Base-by-base conservation (phyloP, 2,329 filamentous ascomycete genomes). In the Magnaporthiopsis incrustans region DNA sequence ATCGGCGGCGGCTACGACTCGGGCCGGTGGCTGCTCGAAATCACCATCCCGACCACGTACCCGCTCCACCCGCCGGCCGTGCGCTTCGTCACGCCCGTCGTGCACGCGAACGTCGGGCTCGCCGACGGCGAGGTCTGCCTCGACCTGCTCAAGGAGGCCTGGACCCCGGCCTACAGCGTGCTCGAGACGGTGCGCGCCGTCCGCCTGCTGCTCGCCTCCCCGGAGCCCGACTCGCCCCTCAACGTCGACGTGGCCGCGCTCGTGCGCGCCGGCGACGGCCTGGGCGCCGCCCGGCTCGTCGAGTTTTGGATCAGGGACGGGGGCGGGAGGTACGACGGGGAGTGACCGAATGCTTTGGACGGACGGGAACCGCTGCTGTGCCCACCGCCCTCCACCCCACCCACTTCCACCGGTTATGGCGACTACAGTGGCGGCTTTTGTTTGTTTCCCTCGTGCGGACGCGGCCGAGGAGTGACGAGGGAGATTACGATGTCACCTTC, bases 51-150 rank as follows among this genome's bases (percentile, higher is more conserved):
- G 0, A 69, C 83, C 0, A 85, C 83, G 57, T 98, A 99, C 77
- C 95, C 95, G 3, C 82, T 90, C 65, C 77, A 84, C 1, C 89
- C 95, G 1, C 95, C 95, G 1, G 82, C 80, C 57, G 88, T 99
- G 68, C 81, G 78, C 65, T 99, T 99, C 79, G 78, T 82, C n/a
- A 99, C 92, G 50, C 86, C 87, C 67, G 86, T 96, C 68, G 90
- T 91, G 71, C 92, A 97, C 78, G 88, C 93, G 60, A 97, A 97
- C 76, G 86, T 86, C 38, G 79, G 81, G 63, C 79, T 84, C 67
- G 70, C 82, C 69, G 92, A 86, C 2, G 95, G 95, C 69, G 93
- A 97, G 77, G 95, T 99, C 73, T 99, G 95, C 75, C 85, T 98
- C 33, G 95, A 97, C 73, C 82, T 98, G 67, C 82, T 99, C 66